phyloP scores from a whole-genome alignment of 179 eudicot genomes.

The Vitellaria paradoxa region DNA sequence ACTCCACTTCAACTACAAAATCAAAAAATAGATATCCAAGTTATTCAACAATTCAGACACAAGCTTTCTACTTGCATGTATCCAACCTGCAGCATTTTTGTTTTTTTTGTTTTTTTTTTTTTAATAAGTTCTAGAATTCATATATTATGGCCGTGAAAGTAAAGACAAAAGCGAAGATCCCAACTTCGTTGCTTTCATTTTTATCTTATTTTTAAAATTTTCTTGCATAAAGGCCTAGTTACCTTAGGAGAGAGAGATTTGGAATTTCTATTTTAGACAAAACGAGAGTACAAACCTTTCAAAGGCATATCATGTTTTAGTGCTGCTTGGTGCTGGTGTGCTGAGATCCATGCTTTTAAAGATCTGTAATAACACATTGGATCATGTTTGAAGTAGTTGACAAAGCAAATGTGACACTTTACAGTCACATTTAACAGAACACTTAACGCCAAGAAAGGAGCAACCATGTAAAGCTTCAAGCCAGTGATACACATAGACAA shows the following conservation, averaged over 20 bases:
- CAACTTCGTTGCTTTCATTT: neutral
- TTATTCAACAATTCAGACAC: constrained; percentile 1
- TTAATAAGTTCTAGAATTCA: neutral
- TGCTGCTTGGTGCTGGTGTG: constrained; percentile 52
- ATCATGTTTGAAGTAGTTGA: constrained; percentile 12
- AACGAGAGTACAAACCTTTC: constrained; percentile 57
- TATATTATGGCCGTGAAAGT: neutral
- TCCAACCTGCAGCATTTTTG: no score
- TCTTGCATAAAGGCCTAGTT: neutral
- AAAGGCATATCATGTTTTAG: constrained; percentile 48
- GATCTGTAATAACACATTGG: constrained; percentile 48
- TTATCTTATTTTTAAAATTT: neutral
- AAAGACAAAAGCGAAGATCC: neutral
- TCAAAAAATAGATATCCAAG: neutral
- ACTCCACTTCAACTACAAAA: neutral
- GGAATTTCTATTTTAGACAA: constrained; percentile 5
- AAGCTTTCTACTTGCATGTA: neutral
- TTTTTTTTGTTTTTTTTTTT: no score
- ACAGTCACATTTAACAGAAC: constrained; percentile 6
- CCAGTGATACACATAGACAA: constrained; percentile 40
- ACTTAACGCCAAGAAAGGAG: constrained; percentile 93
- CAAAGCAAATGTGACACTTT: constrained; percentile 5
- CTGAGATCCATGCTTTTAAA: constrained; percentile 72
- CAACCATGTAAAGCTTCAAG: constrained; percentile 97
- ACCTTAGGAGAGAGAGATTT: neutral